Evolutionary conservation across 73 alveolate genomes (phyloP).

Genomic region (Paramecium biaurelia): DNA sequence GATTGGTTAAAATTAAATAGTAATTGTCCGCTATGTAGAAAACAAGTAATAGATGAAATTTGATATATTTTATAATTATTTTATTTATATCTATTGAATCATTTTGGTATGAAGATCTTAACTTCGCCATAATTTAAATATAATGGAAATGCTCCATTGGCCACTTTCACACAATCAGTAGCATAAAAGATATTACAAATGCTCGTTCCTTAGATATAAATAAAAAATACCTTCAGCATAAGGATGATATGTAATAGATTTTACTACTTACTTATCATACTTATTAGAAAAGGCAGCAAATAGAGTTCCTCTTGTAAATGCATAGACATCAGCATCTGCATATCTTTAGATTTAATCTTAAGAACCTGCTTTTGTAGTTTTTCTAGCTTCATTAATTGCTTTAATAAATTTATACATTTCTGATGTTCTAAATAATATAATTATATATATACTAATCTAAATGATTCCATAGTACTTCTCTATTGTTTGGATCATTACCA

Average conservation of each 20-base stretch:
- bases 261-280: neutral
- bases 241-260: conserved; percentile 44
- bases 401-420: conserved; percentile 44
- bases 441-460: neutral
- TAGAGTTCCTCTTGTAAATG: conserved; percentile 36
- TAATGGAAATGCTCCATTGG: neutral
- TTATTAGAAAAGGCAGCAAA: conserved; percentile 49
- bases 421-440: neutral
- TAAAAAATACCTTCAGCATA: conserved; percentile 6
- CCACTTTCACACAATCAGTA: conserved; percentile 29
- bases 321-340: conserved; percentile 40
- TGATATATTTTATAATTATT: neutral
- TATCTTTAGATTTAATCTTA: conserved; percentile 45
- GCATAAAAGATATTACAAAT: conserved; percentile 39
- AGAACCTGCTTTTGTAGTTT: conserved; percentile 7
- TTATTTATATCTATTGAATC: neutral
- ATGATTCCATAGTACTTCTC: conserved; percentile 89
- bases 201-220: neutral
- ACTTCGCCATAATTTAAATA: conserved; percentile 47
- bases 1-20: conserved; percentile 74
- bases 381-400: conserved; percentile 26
- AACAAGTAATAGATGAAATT: neutral
- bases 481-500: conserved; percentile 90
- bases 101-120: conserved; percentile 34
- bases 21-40: conserved; percentile 66